Conservation (phyloP, 345 rosid genomes). For the Melaleuca quinquenervia region DNA sequence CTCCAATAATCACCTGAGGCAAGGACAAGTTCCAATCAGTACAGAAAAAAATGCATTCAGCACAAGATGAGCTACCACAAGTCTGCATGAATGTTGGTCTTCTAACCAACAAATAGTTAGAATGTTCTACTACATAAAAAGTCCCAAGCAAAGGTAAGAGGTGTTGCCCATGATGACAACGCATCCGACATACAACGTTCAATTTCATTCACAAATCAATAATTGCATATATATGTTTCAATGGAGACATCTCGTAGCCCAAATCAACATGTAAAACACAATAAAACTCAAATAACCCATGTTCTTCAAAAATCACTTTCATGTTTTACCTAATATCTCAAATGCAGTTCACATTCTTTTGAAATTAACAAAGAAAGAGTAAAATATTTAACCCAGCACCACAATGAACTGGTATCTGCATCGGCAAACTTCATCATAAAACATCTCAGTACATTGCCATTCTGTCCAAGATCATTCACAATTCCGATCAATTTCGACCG, state of each 20-base stretch:
- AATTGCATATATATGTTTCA: neutral
- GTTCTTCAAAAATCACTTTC: neutral
- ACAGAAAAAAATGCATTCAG: neutral
- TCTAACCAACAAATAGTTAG: too few species aligned
- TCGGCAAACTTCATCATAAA: neutral
- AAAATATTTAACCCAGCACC: neutral
- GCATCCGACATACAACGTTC: neutral
- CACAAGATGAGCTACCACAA: neutral
- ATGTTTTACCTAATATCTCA: neutral
- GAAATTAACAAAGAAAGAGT: neutral
- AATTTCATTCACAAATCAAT: neutral
- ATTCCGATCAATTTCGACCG: neutral
- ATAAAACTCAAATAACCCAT: neutral
- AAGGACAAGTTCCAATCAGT: neutral
- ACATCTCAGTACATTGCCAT: neutral
- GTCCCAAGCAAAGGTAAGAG: neutral
- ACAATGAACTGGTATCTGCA: neutral
- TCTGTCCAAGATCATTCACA: neutral
- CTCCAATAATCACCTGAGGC: conserved; percentile 41
- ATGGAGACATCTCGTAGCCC: neutral
- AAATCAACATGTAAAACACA: neutral
- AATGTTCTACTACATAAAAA: neutral
- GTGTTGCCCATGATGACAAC: neutral
- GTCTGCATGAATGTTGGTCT: neutral
- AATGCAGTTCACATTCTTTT: neutral